Percentiles rank a stretch among this genome's conserved stretches.
phyloP scores from a whole-genome alignment of 345 rosid genomes.

The Euphorbia lathyris region DNA sequence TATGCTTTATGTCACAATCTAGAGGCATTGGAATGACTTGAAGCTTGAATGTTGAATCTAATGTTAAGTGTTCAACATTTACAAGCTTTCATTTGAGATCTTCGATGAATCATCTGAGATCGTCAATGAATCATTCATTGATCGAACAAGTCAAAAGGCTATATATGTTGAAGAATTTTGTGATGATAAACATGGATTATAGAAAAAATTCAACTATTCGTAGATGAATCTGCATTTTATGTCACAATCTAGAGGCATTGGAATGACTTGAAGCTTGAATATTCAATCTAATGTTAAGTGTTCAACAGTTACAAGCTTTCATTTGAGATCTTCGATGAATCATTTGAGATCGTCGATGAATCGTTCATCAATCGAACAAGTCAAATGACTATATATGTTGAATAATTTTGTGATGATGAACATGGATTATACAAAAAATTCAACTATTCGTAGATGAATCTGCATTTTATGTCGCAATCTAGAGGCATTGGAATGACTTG shows the following conservation, averaged over 20 bases:
- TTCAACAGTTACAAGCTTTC: background rate
- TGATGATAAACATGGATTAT: background rate
- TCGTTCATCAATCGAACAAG: no score
- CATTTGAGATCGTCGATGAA: no score
- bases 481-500: background rate
- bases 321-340: no score
- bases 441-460: background rate
- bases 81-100: background rate
- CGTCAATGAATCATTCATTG: no score
- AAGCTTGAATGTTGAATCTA: background rate
- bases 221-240: background rate
- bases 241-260: background rate
- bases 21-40: background rate
- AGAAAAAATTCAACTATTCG: background rate
- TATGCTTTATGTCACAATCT: conserved; percentile 8
- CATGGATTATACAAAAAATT: no score
- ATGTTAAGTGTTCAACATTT: background rate
- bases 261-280: background rate
- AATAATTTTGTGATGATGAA: background rate
- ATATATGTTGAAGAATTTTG: background rate
- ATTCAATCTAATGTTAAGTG: background rate
- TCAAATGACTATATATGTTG: background rate
- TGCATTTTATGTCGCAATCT: conserved; percentile 1
- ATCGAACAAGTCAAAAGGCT: background rate
- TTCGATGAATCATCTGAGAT: no score